Base-by-base conservation (phyloP, 805 yeast species). In the Limtongozyma cylindracea region DNA sequence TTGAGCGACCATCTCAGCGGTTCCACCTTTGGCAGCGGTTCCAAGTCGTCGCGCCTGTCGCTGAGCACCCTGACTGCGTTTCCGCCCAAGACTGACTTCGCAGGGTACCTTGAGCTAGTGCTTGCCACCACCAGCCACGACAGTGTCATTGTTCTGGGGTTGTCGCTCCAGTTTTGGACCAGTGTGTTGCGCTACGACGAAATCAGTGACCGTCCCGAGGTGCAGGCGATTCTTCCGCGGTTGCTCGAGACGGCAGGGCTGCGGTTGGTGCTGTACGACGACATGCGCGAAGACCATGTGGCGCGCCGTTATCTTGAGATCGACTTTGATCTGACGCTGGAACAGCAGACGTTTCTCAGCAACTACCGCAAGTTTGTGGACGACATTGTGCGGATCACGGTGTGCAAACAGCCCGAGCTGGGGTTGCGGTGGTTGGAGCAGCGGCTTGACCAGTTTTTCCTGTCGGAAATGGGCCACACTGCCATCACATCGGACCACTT, bases 81-180 rank as follows among this genome's bases (percentile, higher is more conserved):
- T 52, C 21, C 57, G 58, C 60, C 58, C 12, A 43, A 51, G 11
- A 51, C 73, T 3, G 91, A 76, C 36, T 49, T 74, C 5, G 54
- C 53, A 15, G 63, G 59, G 22, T 88, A 77, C 38, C 54, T 80
- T 29, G 57, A 60, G 25, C 55, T 88, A 12, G 78, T 88, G 5
- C 49, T 88, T 20, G 59, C 67, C 20, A 77, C 94, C 1, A 74
- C 93, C 0, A 60, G 56, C 33, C 88, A 78, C 37, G 73, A 77
- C 13, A 74, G 92, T 33, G 53, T 88, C 25, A 70, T 84, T n/a
- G 69, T 84, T 3, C 71, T 92, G 22, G 93, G 94, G 0, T 54
- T 88, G 10, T 74, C 94, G 0, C 46, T 88, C 23, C 93, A 80
- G 39, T 72, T 88, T 49, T 91, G 98, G 98, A 78, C 91, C 28